Base-by-base conservation (phyloP, 176 grass and related monocot genomes). In the Thinopyrum elongatum region DNA sequence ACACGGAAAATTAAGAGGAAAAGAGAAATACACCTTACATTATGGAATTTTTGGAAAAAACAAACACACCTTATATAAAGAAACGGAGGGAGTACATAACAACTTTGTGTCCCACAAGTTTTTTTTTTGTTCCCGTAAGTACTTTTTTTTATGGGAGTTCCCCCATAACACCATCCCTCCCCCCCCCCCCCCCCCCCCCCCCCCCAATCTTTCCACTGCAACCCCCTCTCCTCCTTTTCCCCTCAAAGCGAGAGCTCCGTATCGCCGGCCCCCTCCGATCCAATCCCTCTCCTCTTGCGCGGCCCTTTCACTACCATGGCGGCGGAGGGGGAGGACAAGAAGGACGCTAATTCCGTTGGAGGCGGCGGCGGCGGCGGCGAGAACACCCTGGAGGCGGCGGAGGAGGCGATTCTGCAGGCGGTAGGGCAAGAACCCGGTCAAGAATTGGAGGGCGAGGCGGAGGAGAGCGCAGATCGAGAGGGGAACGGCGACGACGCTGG, bases 161-260 rank as follows among this genome's bases (percentile, higher is more conserved):
- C n/a, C n/a, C n/a, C n/a, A n/a, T n/a, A n/a, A n/a, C n/a, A n/a
- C n/a, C n/a, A n/a, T n/a, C n/a, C 38, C 8, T 9, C 34, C 5
- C 34, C 34, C 5, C 5, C 34, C 34, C 34, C 34, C 34, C 34
- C 0, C 34, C 34, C 34, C 34, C 35, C 35, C 7, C 35, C 7
- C 35, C 35, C 35, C 35, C 7, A 9, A 8, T 38, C 35, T 36
- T 38, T 34, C 33, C 33, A 34, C 33, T 38, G 35, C 8, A 6
- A 38, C 35, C 6, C 33, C 33, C 33, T 25, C 62, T 17, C 47
- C 23, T 7, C 27, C 69, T 12, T 12, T 11, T 23, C 5, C 74
- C 76, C 76, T 84, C 85, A 87, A 81, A 87, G 75, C 47, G 46
- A 84, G 80, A 87, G 89, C 85, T 74, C 81, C 81, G 89, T 77